phyloP scores from a whole-genome alignment of 2,329 filamentous ascomycete species.

The Arthrobotrys iridis region DNA sequence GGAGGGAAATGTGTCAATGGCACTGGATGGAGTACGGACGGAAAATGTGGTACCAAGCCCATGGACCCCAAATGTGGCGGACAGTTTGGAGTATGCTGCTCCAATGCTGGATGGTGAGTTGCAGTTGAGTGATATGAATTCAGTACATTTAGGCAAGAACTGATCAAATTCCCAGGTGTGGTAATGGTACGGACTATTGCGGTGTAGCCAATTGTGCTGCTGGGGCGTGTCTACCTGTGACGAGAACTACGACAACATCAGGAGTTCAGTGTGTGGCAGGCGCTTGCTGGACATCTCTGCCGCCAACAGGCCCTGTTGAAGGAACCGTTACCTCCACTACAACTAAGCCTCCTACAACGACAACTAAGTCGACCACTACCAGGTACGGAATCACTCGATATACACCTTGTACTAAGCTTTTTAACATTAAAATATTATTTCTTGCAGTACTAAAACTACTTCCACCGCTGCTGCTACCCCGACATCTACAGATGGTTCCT shows the following conservation, averaged over 20 bases:
- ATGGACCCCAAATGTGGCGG: conserved; percentile 25
- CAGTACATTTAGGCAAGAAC: background rate
- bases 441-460: conserved; percentile 12
- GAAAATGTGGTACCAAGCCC: conserved; percentile 14
- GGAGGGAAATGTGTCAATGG: conserved; percentile 30
- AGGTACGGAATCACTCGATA: background rate
- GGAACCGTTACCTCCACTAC: background rate
- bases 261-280: conserved; percentile 4
- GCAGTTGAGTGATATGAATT: background rate
- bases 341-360: background rate
- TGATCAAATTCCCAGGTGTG: background rate
- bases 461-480: conserved; percentile 18
- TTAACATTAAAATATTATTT: background rate
- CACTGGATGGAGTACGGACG: conserved; percentile 29
- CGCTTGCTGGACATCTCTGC: conserved; percentile 30
- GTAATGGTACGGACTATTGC: conserved; percentile 18
- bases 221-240: conserved; percentile 7
- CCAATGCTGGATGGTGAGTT: conserved; percentile 24
- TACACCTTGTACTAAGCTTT: background rate
- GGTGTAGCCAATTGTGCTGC: conserved; percentile 14
- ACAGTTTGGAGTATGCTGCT: conserved; percentile 32
- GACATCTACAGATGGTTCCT: conserved; percentile 17
- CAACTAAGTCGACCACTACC: background rate
- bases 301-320: conserved; percentile 16
- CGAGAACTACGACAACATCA: background rate